These are phyloP conservation scores for Entomortierella chlamydospora DNA, from an alignment of 192 early-diverging fungal genomes.

Conservation along the genomic window DNA sequence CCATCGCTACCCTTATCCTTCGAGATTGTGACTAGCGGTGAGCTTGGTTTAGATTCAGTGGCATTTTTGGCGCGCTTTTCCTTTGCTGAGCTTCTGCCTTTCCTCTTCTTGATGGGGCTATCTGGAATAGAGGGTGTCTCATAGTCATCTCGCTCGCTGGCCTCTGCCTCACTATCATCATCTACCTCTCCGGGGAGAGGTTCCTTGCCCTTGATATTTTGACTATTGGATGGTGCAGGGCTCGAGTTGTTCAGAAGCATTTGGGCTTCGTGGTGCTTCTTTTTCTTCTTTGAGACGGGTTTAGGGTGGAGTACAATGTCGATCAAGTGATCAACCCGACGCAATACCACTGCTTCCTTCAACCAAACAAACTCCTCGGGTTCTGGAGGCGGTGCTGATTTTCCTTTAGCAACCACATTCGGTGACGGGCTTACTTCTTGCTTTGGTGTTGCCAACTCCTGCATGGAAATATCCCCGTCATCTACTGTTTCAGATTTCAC, in stretches of 20 bases:
- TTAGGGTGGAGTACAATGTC: slow-evolving; percentile 65
- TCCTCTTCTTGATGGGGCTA: slow-evolving; percentile 26
- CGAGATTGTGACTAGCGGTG: slow-evolving; percentile 18
- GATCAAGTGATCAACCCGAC: slow-evolving; percentile 64
- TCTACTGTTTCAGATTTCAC: not conserved
- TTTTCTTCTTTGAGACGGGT: slow-evolving; percentile 54
- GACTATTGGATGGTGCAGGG: not conserved
- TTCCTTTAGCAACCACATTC: not conserved
- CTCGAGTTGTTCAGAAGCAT: slow-evolving; percentile 16
- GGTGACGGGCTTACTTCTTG: not conserved
- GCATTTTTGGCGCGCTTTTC: not conserved
- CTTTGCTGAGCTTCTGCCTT: slow-evolving; percentile 3
- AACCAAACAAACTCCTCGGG: slow-evolving; percentile 61
- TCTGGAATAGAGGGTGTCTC: not conserved
- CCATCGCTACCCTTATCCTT: slow-evolving; percentile 1
- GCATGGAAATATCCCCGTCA: not conserved
- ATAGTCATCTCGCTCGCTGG: slow-evolving; percentile 5
- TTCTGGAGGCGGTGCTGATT: slow-evolving; percentile 16
- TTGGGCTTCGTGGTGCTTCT: slow-evolving; percentile 29
- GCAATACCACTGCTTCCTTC: slow-evolving; percentile 62
- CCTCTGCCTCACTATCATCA: slow-evolving; percentile 16
- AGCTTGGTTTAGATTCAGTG: not conserved
- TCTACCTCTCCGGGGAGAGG: not conserved
- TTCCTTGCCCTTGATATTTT: not conserved
- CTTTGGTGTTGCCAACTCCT: not conserved